These are phyloP conservation scores for Pseudocercospora eumusae DNA, from an alignment of 2,329 filamentous ascomycete genomes.

Conservation along the genomic window DNA sequence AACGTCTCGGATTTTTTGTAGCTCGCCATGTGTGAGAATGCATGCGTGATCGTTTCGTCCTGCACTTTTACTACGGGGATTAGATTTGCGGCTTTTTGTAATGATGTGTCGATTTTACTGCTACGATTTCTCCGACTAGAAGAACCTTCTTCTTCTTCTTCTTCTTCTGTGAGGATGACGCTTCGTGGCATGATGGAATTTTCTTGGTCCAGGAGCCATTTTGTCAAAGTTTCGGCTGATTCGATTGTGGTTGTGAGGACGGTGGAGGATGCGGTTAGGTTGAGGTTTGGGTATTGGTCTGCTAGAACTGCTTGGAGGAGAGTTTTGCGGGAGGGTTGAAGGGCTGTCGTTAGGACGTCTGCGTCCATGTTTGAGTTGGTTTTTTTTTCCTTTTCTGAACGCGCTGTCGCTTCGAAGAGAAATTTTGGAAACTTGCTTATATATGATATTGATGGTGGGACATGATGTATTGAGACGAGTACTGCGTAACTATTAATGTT, in stretches of 20 bases:
- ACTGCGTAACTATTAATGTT: too few relatives aligned
- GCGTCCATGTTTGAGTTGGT: background rate
- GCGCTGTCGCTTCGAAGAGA: background rate
- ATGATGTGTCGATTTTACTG: background rate
- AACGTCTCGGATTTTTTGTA: constrained; percentile 7
- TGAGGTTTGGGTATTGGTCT: constrained; percentile 16
- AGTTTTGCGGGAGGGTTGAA: constrained; percentile 9
- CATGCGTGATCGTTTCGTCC: constrained; percentile 18
- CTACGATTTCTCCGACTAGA: background rate
- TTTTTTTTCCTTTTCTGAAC: background rate
- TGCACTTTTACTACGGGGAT: background rate
- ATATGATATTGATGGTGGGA: background rate
- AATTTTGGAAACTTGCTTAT: background rate
- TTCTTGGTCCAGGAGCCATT: constrained; percentile 12
- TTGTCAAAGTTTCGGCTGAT: constrained; percentile 15
- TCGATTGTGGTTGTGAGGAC: constrained; percentile 15
- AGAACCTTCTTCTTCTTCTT: too few relatives aligned
- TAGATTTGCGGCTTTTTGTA: background rate
- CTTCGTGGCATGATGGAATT: background rate
- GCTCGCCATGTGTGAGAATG: constrained; percentile 17
- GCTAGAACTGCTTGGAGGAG: constrained; percentile 15
- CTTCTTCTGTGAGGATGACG: constrained; percentile 1
- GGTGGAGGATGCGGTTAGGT: constrained; percentile 12
- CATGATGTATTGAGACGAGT: background rate
- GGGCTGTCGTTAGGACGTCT: constrained; percentile 3